These are phyloP conservation scores for Umbilicaria muhlenbergii DNA, from an alignment of 495 filamentous ascomycete genomes.

Conservation along the genomic window DNA sequence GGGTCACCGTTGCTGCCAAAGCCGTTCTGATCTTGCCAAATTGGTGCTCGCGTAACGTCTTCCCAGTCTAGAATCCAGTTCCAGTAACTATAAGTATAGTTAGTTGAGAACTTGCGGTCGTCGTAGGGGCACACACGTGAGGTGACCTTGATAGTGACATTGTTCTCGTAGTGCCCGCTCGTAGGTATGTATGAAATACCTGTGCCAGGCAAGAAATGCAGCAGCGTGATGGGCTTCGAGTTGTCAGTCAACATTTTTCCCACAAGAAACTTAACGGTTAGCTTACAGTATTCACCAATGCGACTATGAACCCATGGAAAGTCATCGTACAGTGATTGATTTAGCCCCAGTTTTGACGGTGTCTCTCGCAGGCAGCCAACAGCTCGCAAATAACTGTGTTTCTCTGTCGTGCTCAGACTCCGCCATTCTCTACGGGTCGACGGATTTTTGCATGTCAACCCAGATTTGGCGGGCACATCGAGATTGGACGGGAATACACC, in stretches of 20 bases:
- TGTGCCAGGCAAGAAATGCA: constrained; percentile 33
- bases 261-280: background rate
- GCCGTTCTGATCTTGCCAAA: constrained; percentile 12
- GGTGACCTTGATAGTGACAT: constrained; percentile 27
- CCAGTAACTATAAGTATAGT: constrained; percentile 10
- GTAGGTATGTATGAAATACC: constrained; percentile 28
- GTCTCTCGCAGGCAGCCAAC: constrained; percentile 13
- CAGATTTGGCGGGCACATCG: background rate
- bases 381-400: constrained; percentile 14
- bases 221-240: constrained; percentile 11
- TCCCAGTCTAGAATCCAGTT: constrained; percentile 14
- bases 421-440: constrained; percentile 22
- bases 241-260: background rate
- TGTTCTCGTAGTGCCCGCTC: constrained; percentile 26
- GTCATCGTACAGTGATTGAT: constrained; percentile 12
- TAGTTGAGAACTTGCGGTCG: background rate
- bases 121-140: constrained; percentile 22
- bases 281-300: constrained; percentile 4
- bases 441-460: constrained; percentile 6
- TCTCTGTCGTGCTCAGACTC: constrained; percentile 13
- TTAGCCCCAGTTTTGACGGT: constrained; percentile 10
- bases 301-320: constrained; percentile 10
- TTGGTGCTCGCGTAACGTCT: constrained; percentile 14
- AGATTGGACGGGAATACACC: background rate
- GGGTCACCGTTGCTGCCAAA: constrained; percentile 19